Evolutionary conservation across 1,284 basidiomycete genomes (phyloP).

Genomic region (Irpex rosettiformis): DNA sequence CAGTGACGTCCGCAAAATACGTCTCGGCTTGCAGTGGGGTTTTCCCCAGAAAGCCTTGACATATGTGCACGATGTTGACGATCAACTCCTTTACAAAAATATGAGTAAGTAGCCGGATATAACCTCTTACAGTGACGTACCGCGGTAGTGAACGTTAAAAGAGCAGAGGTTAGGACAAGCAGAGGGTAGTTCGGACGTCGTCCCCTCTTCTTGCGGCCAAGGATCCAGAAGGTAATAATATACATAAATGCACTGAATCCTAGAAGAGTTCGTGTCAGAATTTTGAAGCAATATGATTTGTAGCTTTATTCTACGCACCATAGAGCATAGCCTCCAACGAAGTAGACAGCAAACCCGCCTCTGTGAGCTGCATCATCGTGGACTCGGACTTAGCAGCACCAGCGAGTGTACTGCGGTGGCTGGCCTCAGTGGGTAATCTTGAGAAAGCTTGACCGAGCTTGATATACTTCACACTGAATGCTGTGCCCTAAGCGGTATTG

Average conservation of each 20-base stretch:
- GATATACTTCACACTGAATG: too few relatives aligned
- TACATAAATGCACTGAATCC: conserved; percentile 28
- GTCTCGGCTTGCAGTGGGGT: conserved; percentile 10
- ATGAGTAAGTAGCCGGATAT: not conserved
- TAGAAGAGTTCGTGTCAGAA: conserved; percentile 2
- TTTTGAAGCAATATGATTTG: not conserved
- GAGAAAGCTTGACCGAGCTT: too few relatives aligned
- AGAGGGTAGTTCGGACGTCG: conserved; percentile 19
- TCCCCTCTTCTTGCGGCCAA: conserved; percentile 19
- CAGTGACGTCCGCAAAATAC: conserved; percentile 26
- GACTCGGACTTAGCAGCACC: too few relatives aligned
- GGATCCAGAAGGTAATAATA: conserved; percentile 24
- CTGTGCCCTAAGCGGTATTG: too few relatives aligned
- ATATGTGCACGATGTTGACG: conserved; percentile 20
- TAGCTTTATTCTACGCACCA: conserved; percentile 22
- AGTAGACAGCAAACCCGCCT: conserved; percentile 24
- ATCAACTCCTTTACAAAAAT: conserved; percentile 21
- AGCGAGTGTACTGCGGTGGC: too few relatives aligned
- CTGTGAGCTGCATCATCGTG: conserved; percentile 14
- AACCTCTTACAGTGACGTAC: conserved; percentile 13
- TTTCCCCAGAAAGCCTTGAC: conserved; percentile 17
- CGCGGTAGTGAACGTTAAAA: conserved; percentile 24
- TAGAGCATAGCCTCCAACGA: conserved; percentile 25
- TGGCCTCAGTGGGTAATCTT: too few relatives aligned
- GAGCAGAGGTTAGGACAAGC: conserved; percentile 15